Base-by-base conservation (phyloP, 1,139 yeast genomes). In the Candida sp. region DNA sequence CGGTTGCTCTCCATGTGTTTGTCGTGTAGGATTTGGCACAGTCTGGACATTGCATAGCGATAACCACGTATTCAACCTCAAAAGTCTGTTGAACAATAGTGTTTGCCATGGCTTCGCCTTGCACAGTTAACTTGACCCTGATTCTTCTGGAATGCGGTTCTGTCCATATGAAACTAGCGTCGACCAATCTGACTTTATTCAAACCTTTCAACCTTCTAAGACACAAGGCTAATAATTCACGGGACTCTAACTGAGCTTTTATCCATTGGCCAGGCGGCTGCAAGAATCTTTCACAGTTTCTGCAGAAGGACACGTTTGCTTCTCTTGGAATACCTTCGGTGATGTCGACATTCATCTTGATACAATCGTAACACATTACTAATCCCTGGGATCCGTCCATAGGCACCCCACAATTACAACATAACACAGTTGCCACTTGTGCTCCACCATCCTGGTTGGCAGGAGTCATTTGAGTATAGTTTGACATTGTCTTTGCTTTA, bases 381-480 rank as follows among this genome's bases (percentile, higher is more conserved):
- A 93, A 77, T 31, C 99, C 98, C 31, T 84, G 78, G 32, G 97
- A 90, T 44, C 98, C 98, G 67, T 94, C 98, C 84, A 96, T 90
- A 46, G 99, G 98, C 52, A 90, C 90, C 72, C 99, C 98, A 87
- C 99, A 94, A 86, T 90, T 91, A 73, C 97, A 92, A 78, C 99
- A 94, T 55, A 94, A 82, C 54, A 96, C 96, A 2, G 98, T 94
- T 27, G 98, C 96, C 27, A 54, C 63, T 54, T 59, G 63, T 30
- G 63, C 70, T 12, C 32, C 39, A 12, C 60, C 63, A 31, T 65
- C 69, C 30, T 61, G 60, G 44, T 65, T 67, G 34, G 30, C 12
- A 33, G 54, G 55, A 17, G 63, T 66, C 49, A 82, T 66, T 53
- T 75, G 81, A 12, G 84, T 77, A 58, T 81, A 81, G 58, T 79